Percentiles rank a stretch among this genome's conserved stretches.
These are phyloP conservation scores for Linanthus parryae DNA, from an alignment of 148 eudicot species.

Conservation along the genomic window DNA sequence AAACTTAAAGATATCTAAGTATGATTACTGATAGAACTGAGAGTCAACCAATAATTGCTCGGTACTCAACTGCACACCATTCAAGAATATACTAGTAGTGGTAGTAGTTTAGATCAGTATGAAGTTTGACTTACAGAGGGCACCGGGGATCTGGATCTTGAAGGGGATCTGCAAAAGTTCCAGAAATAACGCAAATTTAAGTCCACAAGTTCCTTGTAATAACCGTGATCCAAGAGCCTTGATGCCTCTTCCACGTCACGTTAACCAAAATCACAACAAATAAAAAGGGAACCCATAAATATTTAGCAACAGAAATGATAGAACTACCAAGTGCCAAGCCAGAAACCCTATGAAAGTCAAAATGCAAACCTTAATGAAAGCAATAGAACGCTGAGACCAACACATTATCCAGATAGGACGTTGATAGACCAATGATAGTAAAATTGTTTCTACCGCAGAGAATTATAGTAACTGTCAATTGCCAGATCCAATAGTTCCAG, in stretches of 20 bases:
- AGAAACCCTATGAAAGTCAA: not conserved
- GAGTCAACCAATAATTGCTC: too few species aligned
- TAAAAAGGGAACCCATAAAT: slow-evolving; percentile 24
- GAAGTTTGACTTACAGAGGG: slow-evolving; percentile 60
- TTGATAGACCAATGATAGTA: slow-evolving; percentile 14
- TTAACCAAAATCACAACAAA: slow-evolving; percentile 37
- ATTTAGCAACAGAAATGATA: slow-evolving; percentile 7
- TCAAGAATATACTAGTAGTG: not conserved
- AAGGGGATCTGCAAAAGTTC: slow-evolving; percentile 99
- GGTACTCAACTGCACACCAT: not conserved
- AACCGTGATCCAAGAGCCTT: slow-evolving; percentile 68
- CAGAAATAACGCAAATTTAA: slow-evolving; percentile 70
- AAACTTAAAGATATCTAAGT: not conserved
- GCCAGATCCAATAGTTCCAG: slow-evolving; percentile 69
- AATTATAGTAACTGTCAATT: too few species aligned
- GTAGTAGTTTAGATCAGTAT: not conserved
- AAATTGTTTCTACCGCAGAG: slow-evolving; percentile 27
- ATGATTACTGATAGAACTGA: too few species aligned
- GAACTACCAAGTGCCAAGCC: not conserved
- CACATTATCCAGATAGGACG: slow-evolving; percentile 26
- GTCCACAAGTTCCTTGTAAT: slow-evolving; percentile 35
- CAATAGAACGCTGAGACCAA: slow-evolving; percentile 10
- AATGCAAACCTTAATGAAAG: slow-evolving; percentile 20
- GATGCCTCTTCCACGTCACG: slow-evolving; percentile 72
- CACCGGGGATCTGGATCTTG: slow-evolving; percentile 88